Conservation (phyloP, 2,329 filamentous ascomycete genomes). For the Raffaelea ambrosiae region DNA sequence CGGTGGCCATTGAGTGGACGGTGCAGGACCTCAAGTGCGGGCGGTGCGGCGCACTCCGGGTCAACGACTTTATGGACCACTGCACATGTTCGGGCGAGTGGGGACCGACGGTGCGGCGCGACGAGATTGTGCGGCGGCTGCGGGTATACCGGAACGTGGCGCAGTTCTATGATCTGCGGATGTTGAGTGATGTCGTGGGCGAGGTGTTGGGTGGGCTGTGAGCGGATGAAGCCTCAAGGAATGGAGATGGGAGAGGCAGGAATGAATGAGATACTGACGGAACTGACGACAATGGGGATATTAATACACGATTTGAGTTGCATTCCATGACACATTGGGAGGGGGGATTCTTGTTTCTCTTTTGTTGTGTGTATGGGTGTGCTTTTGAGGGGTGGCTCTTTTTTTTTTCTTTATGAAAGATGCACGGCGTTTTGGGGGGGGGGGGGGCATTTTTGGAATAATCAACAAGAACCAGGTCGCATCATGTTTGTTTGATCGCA, state of each 20-base stretch:
- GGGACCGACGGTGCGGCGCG: conserved; percentile 61
- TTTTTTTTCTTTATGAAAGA: too few species aligned
- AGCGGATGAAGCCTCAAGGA: too few species aligned
- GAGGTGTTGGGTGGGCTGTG: conserved; percentile 45
- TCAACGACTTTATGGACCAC: conserved; percentile 95
- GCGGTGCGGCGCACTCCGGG: conserved; percentile 61
- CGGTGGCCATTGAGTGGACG: conserved; percentile 68
- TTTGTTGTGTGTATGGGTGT: too few species aligned
- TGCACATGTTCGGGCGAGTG: conserved; percentile 88
- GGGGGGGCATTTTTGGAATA: too few species aligned
- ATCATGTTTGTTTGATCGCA: too few species aligned
- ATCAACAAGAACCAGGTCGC: too few species aligned
- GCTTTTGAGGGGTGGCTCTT: too few species aligned
- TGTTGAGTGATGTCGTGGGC: conserved; percentile 69
- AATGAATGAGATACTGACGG: background rate
- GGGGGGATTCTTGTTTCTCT: too few species aligned
- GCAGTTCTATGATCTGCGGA: conserved; percentile 68
- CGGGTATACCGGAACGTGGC: conserved; percentile 67
- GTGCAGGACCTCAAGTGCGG: conserved; percentile 82
- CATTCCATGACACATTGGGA: too few species aligned
- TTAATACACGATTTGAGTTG: too few species aligned
- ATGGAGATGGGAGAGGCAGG: background rate
- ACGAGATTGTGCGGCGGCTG: conserved; percentile 57
- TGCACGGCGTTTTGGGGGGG: too few species aligned
- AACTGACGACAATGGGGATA: background rate